Percentiles rank a stretch among this genome's conserved stretches.
These are phyloP conservation scores for Acanthamoeba pearcei DNA, from an alignment of 208 protist genomes.

Conservation along the genomic window DNA sequence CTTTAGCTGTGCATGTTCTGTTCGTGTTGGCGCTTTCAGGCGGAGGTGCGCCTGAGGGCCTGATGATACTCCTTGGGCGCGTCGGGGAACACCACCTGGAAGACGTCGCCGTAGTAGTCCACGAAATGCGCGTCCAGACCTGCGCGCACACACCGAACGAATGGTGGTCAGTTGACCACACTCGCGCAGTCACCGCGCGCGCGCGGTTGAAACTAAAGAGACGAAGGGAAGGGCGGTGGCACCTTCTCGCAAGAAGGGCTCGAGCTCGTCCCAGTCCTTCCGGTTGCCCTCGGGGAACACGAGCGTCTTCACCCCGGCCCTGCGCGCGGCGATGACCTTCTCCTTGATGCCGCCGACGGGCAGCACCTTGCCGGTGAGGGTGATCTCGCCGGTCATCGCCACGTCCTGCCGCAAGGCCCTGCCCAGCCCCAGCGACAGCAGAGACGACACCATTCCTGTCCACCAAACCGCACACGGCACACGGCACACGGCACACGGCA, in stretches of 20 bases:
- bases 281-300: conserved; percentile 91
- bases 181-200: too few species aligned
- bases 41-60: background rate
- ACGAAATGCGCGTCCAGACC: conserved; percentile 51
- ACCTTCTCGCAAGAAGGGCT: conserved; percentile 1
- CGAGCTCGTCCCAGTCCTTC: conserved; percentile 89
- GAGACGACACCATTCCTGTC: conserved; percentile 87
- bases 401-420: conserved; percentile 82
- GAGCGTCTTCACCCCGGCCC: conserved; percentile 83
- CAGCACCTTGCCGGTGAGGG: conserved; percentile 90
- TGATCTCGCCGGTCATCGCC: conserved; percentile 94
- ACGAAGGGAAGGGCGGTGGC: background rate
- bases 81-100: conserved; percentile 61
- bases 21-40: background rate
- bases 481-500: background rate
- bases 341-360: conserved; percentile 92
- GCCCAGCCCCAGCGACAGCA: conserved; percentile 90
- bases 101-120: conserved; percentile 69
- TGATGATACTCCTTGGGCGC: background rate
- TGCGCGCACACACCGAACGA: background rate
- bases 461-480: background rate
- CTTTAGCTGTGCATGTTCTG: background rate
- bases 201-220: background rate
- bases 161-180: background rate
- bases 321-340: conserved; percentile 89